Base-by-base conservation (phyloP, 768 basidiomycete species). In the Aureoboletus auriporus region DNA sequence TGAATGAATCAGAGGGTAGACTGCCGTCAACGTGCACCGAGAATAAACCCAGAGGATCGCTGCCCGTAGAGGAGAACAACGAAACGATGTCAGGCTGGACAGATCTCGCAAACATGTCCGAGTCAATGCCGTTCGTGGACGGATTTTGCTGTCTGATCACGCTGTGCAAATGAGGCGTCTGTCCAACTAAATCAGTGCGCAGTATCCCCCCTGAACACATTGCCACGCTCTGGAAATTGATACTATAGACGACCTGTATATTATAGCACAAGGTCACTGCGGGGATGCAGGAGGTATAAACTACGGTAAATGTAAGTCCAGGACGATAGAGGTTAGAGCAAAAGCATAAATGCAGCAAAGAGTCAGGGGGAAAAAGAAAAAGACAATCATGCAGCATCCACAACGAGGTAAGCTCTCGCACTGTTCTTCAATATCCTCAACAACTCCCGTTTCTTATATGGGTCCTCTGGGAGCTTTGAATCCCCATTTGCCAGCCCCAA, bases 31-130 rank as follows among this genome's bases (percentile, higher is more conserved):
- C 65, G 13, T 71, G 66, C 6, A 63, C 50, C 1, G 67, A 67
- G 66, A 85, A 89, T 6, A 89, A 63, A 13, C 69, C 63, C 33
- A 89, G 70, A 39, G 84, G 82, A 38, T 82, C 74, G 43, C 77
- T 79, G 20, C 77, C 75, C 6, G 85, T 84, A 0, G 88, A 86
- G 17, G 88, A 89, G 63, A 90, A 87, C 16, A 90, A 57, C 13
- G 85, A 89, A n/a, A 90, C 67, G 17, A 78, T 61, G 33, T 76
- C 66, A 3, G 86, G 78, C 54, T 89, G 87, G 6, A 84, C 65
- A 31, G 76, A 69, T 46, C 74, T 63, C 2, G 75, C 65, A 60
- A 87, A 82, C 83, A 33, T 33, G 12, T 33, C 31, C 30, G 30
- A 30, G 31, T 33, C 33, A 23, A 87, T 62, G 44, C 27, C 20